Percentiles rank a stretch among this genome's conserved stretches.
Conservation (phyloP, 345 rosid species). For the Syzygium aqueum region DNA sequence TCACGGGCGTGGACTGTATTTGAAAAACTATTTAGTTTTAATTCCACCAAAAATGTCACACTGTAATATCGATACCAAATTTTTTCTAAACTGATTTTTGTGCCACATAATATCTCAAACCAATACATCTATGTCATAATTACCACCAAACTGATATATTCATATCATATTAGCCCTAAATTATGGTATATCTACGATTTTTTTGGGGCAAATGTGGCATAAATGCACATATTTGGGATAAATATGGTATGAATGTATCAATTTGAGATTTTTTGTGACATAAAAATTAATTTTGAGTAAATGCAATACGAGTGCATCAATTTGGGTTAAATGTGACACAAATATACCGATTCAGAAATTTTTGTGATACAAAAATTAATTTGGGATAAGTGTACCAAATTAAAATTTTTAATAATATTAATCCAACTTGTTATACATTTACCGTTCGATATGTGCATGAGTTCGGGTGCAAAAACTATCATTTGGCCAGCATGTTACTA, state of each 20-base stretch:
- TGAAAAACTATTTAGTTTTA: neutral
- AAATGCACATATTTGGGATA: neutral
- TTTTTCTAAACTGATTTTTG: neutral
- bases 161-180: no score
- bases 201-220: neutral
- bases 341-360: no score
- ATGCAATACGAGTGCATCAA: neutral
- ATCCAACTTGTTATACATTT: neutral
- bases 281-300: neutral
- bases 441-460: neutral
- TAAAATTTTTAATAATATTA: no score
- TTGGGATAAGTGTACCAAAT: no score
- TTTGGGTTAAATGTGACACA: rapidly evolving
- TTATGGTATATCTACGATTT: neutral
- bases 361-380: no score
- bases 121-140: no score
- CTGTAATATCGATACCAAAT: no score
- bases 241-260: neutral
- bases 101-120: neutral
- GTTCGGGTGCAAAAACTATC: neutral
- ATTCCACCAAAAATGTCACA: neutral
- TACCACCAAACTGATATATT: neutral
- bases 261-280: neutral
- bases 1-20: neutral
- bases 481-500: neutral